Evolutionary conservation across 768 basidiomycete species (phyloP).

Genomic region (Agrocybe pediades): DNA sequence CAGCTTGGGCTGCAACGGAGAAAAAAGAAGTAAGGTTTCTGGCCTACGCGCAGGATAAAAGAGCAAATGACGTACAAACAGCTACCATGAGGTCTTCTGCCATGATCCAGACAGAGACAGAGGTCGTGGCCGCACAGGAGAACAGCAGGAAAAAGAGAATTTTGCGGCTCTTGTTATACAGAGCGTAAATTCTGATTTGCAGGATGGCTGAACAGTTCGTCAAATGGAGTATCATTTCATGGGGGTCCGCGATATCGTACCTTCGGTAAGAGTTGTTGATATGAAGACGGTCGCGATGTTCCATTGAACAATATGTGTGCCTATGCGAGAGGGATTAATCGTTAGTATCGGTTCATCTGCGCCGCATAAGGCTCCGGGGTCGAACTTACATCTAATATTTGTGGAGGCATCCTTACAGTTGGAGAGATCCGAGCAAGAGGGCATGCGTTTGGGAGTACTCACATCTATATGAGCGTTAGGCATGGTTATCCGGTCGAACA

Average conservation of each 20-base stretch:
- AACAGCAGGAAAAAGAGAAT: neutral
- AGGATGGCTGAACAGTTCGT: neutral
- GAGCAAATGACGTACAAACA: neutral
- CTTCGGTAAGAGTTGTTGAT: neutral
- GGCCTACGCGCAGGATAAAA: too few species aligned
- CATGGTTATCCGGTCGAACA: too few species aligned
- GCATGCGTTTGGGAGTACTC: too few species aligned
- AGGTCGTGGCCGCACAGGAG: neutral
- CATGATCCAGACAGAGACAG: neutral
- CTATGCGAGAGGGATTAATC: too few species aligned
- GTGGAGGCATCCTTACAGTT: too few species aligned
- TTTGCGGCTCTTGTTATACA: neutral
- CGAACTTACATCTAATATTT: too few species aligned
- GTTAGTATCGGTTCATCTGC: too few species aligned
- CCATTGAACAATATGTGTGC: neutral
- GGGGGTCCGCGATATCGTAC: neutral
- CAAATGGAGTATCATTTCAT: too few species aligned
- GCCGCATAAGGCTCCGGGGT: too few species aligned
- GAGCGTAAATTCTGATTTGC: neutral
- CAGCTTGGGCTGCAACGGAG: neutral
- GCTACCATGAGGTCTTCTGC: neutral
- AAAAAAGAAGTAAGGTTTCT: too few species aligned
- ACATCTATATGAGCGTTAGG: too few species aligned
- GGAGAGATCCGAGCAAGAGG: too few species aligned
- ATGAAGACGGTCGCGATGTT: neutral